These are phyloP conservation scores for Phytophthora meadii DNA, from an alignment of 352 stramenopile species.

Conservation along the genomic window DNA sequence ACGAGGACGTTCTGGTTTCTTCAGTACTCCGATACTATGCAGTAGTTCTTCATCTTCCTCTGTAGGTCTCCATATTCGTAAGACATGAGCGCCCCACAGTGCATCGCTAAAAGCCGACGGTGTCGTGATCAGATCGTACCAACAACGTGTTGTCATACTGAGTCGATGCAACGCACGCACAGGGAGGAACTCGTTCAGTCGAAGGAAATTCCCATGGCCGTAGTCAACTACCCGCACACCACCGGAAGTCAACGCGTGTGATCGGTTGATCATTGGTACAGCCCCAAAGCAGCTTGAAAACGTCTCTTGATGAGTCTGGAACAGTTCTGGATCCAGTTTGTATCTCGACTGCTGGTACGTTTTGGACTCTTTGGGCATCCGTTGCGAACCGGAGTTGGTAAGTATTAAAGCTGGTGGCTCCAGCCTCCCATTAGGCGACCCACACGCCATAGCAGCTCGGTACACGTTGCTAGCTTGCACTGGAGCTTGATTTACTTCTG, in stretches of 20 bases:
- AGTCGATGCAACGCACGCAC: constrained; percentile 50
- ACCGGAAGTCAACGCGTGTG: neutral
- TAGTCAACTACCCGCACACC: constrained; percentile 13
- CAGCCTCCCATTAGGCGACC: constrained; percentile 9
- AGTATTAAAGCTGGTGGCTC: constrained; percentile 18
- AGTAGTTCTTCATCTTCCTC: constrained; percentile 48
- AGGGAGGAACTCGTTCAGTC: constrained; percentile 53
- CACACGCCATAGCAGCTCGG: no score
- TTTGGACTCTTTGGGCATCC: constrained; percentile 27
- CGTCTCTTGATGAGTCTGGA: constrained; percentile 38
- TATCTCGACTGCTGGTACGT: constrained; percentile 54
- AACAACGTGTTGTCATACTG: constrained; percentile 53
- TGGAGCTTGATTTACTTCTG: constrained; percentile 10
- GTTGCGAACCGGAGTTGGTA: constrained; percentile 17
- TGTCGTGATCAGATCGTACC: constrained; percentile 55
- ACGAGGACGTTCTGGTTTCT: constrained; percentile 48
- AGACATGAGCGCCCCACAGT: constrained; percentile 56
- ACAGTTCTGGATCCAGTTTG: constrained; percentile 52
- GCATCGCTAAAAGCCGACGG: constrained; percentile 44
- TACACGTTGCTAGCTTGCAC: neutral
- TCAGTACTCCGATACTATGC: constrained; percentile 47
- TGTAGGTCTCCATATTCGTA: constrained; percentile 48
- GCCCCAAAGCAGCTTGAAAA: constrained; percentile 44
- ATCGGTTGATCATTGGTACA: constrained; percentile 22
- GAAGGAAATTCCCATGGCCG: constrained; percentile 48